Conservation (phyloP, 2,329 filamentous ascomycete genomes). For the Fusarium sp. region DNA sequence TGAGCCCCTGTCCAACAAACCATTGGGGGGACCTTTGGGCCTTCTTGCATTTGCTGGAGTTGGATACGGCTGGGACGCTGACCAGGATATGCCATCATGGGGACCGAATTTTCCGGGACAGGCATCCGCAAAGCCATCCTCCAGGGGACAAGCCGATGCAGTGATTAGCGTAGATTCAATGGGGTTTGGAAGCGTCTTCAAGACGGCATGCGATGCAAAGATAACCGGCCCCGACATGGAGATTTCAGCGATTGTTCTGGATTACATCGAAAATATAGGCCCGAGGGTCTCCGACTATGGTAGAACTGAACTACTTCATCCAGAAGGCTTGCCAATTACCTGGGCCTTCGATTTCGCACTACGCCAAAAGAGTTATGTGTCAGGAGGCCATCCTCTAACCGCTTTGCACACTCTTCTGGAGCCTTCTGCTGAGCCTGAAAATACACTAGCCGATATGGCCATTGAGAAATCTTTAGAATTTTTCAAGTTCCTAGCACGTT, state of each 20-base stretch:
- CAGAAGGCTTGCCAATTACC: background rate
- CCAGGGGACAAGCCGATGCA: background rate
- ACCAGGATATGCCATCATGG: constrained; percentile 15
- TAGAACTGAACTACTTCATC: background rate
- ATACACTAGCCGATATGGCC: background rate
- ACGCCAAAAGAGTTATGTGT: background rate
- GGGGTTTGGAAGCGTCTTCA: background rate
- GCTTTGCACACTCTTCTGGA: background rate
- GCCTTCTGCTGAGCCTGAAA: background rate
- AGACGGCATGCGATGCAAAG: background rate
- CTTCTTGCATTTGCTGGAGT: constrained; percentile 11
- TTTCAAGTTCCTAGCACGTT: background rate
- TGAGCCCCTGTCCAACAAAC: background rate
- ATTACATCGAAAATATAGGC: background rate
- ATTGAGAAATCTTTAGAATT: background rate
- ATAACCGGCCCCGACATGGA: background rate
- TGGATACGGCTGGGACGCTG: constrained; percentile 8
- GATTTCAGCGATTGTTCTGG: background rate
- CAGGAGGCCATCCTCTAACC: constrained; percentile 7
- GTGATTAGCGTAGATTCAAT: background rate
- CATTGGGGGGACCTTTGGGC: background rate
- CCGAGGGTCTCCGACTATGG: background rate
- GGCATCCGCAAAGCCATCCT: background rate
- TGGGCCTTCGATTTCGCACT: constrained; percentile 4
- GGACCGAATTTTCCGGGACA: constrained; percentile 19